Conservation (phyloP, 345 rosid species). For the Gossypium australe region DNA sequence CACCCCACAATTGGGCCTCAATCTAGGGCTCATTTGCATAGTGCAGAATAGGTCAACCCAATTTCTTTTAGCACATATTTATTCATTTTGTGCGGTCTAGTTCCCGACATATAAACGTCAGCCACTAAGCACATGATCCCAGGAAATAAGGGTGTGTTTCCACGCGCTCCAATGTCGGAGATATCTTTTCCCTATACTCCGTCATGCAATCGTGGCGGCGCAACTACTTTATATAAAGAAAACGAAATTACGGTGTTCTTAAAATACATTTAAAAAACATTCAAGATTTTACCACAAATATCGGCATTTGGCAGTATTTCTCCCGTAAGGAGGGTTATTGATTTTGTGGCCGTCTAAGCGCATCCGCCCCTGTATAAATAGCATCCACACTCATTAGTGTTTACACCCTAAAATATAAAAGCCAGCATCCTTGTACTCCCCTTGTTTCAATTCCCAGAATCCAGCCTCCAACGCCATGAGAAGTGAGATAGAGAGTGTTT, state of each 20-base stretch:
- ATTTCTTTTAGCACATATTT: not conserved
- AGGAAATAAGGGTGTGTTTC: constrained; percentile 3
- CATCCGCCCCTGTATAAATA: constrained; percentile 29
- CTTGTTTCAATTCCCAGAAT: not conserved
- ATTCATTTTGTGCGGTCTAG: not conserved
- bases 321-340: constrained; percentile 2
- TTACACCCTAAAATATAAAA: constrained; percentile 28
- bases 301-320: not conserved
- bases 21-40: no score
- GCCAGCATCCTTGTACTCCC: constrained; percentile 24
- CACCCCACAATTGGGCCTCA: no score
- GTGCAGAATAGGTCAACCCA: not conserved
- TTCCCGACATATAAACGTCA: constrained; percentile 16
- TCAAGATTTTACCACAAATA: no score
- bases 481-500: constrained; percentile 37
- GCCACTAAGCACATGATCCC: constrained; percentile 9
- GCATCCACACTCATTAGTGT: constrained; percentile 17
- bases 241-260: not conserved
- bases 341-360: not conserved
- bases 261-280: no score
- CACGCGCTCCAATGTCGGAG: constrained; percentile 20
- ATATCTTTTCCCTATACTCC: not conserved
- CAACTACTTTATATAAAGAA: not conserved
- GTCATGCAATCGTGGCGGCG: constrained; percentile 37
- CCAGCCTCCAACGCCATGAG: constrained; percentile 30